These are phyloP conservation scores for Aureobasidium namibiae DNA, from an alignment of 2,329 filamentous ascomycete genomes.

Conservation along the genomic window DNA sequence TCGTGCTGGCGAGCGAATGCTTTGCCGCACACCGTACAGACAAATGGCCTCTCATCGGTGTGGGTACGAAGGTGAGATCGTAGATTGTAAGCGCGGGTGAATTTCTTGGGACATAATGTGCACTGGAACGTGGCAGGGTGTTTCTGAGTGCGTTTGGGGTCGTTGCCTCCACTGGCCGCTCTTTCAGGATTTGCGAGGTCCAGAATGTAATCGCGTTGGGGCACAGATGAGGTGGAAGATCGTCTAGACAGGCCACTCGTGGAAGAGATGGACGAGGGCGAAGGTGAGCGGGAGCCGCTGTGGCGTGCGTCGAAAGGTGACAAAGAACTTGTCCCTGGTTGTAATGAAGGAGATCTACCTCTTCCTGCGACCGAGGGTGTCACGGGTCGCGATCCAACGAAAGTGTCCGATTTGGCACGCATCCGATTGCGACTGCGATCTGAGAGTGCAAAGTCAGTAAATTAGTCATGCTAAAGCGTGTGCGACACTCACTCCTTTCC, in stretches of 20 bases:
- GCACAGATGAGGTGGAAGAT: slow-evolving; percentile 39
- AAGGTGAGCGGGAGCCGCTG: slow-evolving; percentile 36
- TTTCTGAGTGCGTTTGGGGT: slow-evolving; percentile 81
- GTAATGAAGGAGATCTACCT: slow-evolving; percentile 28
- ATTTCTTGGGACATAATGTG: slow-evolving; percentile 84
- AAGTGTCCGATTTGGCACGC: slow-evolving; percentile 53
- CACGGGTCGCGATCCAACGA: slow-evolving; percentile 39
- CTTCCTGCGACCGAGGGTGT: slow-evolving; percentile 30
- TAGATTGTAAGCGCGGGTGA: slow-evolving; percentile 93
- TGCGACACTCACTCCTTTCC: slow-evolving; percentile 48
- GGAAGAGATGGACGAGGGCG: slow-evolving; percentile 33
- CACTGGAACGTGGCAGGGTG: slow-evolving; percentile 97
- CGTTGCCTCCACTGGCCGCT: slow-evolving; percentile 55
- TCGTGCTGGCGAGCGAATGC: slow-evolving; percentile 97
- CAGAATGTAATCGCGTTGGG: slow-evolving; percentile 68
- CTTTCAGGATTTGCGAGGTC: slow-evolving; percentile 84
- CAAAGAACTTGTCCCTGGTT: slow-evolving; percentile 29
- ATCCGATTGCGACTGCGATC: slow-evolving; percentile 45
- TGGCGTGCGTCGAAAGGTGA: slow-evolving; percentile 34
- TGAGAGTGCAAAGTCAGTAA: slow-evolving; percentile 8
- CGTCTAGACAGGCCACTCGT: slow-evolving; percentile 42
- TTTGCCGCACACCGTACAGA: slow-evolving; percentile 94
- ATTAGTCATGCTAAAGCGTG: slow-evolving; percentile 38
- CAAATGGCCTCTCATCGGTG: slow-evolving; percentile 93
- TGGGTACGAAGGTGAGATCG: slow-evolving; percentile 93